Percentiles rank a stretch among this genome's conserved stretches.
Evolutionary conservation across 1,284 basidiomycete genomes (phyloP).

Genomic region (Fomitiporia mediterranea): DNA sequence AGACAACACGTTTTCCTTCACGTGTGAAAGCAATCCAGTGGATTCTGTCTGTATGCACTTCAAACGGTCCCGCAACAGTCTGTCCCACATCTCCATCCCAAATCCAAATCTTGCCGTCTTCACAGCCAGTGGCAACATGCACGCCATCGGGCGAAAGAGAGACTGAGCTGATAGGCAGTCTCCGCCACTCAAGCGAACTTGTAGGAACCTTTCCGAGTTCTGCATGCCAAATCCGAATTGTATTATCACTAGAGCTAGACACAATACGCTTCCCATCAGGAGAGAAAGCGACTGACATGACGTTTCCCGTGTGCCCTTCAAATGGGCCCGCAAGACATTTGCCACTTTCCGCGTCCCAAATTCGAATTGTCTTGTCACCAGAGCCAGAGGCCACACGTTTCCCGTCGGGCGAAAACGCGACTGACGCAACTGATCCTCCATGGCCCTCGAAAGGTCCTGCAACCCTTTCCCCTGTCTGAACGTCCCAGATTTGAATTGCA

Average conservation of each 20-base stretch:
- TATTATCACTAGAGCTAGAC: background rate
- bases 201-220: background rate
- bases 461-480: background rate
- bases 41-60: background rate
- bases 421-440: background rate
- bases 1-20: conserved; percentile 13
- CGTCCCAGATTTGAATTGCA: conserved; percentile 1
- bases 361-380: background rate
- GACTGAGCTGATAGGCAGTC: conserved; percentile 41
- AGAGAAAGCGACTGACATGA: background rate
- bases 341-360: conserved; percentile 5
- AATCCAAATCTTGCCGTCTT: conserved; percentile 13
- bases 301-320: background rate
- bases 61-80: background rate
- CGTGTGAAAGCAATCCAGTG: conserved; percentile 1
- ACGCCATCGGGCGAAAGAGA: conserved; percentile 55
- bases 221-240: background rate
- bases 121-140: conserved; percentile 19
- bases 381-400: conserved; percentile 7
- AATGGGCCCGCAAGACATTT: background rate
- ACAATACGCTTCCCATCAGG: background rate
- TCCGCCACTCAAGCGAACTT: background rate
- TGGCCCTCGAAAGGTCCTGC: background rate
- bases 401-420: conserved; percentile 9
- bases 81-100: conserved; percentile 20